Base-by-base conservation (phyloP, 2,329 filamentous ascomycete genomes). In the Blumeria graminis region DNA sequence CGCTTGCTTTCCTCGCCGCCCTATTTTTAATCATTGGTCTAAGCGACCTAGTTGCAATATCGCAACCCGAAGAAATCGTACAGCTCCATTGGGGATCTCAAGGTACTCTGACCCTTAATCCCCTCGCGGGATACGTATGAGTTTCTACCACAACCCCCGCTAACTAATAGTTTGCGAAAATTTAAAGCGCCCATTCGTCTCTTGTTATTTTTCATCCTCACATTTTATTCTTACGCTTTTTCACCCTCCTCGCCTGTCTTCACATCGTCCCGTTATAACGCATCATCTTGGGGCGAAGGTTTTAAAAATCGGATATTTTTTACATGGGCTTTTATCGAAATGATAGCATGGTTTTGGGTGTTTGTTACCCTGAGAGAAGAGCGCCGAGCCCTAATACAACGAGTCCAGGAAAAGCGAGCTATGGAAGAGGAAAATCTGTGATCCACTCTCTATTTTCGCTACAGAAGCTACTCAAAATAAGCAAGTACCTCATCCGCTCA, bases 301-400 rank as follows among this genome's bases (percentile, higher is more conserved):
- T 69, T 94, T 63, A 87, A 89, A 71, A 94, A 93, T 66, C 78
- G 86, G 55, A 72, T 94, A 43, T 78, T 94, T 43, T 93, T 95
- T 66, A 81, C 84, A 0, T 92, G 87, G 69, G 80, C 80, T 8
- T 92, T 94, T 64, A 65, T 94, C 65, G 89, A 95, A 72, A 78
- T 86, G 67, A 73, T 86, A 61, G 76, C 77, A 59, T 94, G 88
- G 86, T 88, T 94, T 68, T 94, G 88, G 88, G 80, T 78, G 28
- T 86, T 80, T 74, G 74, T 82, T 34, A 83, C 78, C 4, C 67
- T 87, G 62, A 72, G 78, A 55, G 83, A 87, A 64, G 83, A 87
- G 71, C 65, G 70, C 56, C 66, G 65, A 53, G 65, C 68, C 53
- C 62, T 69, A 36, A 62, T 66, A 10, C 59, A 68, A 34, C 65